These are phyloP conservation scores for Bipolaris oryzae DNA, from an alignment of 2,329 filamentous ascomycete genomes.

Conservation along the genomic window DNA sequence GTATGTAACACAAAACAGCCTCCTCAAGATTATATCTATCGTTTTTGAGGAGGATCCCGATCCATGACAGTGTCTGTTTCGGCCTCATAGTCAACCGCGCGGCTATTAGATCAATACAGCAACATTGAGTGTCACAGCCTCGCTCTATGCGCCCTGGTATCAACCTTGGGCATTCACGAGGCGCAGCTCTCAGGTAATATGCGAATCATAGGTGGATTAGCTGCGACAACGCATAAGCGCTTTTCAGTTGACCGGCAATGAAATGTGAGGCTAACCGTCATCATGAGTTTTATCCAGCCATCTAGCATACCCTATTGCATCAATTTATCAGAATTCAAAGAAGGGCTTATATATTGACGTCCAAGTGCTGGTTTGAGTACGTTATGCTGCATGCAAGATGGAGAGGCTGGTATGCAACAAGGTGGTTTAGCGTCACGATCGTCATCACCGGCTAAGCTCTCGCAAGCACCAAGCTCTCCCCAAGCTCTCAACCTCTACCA, in stretches of 20 bases:
- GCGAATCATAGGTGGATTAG: no score
- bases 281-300: not conserved
- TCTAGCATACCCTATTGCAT: not conserved
- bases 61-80: not conserved
- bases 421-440: not conserved
- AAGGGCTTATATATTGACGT: not conserved
- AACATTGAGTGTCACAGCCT: not conserved
- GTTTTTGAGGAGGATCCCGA: not conserved
- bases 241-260: not conserved
- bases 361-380: not conserved
- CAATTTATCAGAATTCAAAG: not conserved
- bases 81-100: not conserved
- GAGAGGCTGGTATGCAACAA: not conserved
- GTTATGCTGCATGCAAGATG: not conserved
- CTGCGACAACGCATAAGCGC: not conserved
- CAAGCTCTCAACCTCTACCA: not conserved
- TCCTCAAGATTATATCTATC: not conserved
- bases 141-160: not conserved
- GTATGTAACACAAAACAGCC: not conserved
- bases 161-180: not conserved
- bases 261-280: not conserved
- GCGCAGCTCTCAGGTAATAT: not conserved
- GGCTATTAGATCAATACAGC: not conserved
- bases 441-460: conserved; percentile 10
- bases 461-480: not conserved